phyloP scores from a whole-genome alignment of 305 asterid genomes.

The Withania somnifera region DNA sequence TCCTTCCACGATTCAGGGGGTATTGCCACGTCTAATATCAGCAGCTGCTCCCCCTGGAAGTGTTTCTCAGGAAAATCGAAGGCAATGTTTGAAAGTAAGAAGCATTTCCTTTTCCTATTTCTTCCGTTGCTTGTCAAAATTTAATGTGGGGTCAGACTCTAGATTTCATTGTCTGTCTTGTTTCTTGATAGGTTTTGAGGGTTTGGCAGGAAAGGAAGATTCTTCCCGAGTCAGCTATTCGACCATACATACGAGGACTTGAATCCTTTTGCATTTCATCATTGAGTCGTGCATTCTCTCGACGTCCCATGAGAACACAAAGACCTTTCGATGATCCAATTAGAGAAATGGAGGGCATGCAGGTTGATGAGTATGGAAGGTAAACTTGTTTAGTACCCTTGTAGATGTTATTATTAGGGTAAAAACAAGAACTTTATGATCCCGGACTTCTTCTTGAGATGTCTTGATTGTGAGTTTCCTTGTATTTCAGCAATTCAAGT shows the following conservation, averaged over 20 bases:
- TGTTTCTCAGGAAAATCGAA: conserved; percentile 71
- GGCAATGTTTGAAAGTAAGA: conserved; percentile 79
- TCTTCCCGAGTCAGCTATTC: conserved; percentile 67
- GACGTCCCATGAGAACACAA: conserved; percentile 38
- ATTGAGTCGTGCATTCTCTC: conserved; percentile 45
- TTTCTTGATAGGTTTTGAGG: conserved; percentile 61
- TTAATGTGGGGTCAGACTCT: neutral
- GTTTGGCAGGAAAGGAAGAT: conserved; percentile 90
- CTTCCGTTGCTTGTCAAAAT: neutral
- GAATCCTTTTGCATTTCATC: conserved; percentile 64
- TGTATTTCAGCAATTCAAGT: conserved; percentile 69
- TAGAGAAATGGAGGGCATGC: conserved; percentile 91
- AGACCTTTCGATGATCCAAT: conserved; percentile 90
- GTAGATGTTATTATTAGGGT: neutral
- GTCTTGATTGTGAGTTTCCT: conserved; percentile 6
- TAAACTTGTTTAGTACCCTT: conserved; percentile 14
- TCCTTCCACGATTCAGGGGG: conserved; percentile 73
- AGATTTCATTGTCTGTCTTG: neutral
- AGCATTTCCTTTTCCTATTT: conserved; percentile 5
- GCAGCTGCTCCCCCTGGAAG: conserved; percentile 94
- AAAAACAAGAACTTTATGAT: neutral
- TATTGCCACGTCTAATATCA: conserved; percentile 62
- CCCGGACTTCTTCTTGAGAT: neutral
- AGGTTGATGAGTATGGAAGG: conserved; percentile 94
- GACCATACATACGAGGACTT: conserved; percentile 76